Evolutionary conservation across 805 yeast species (phyloP), one percentile per base, ranked within the genome.

Genomic region (Yarrowia sp.): DNA sequence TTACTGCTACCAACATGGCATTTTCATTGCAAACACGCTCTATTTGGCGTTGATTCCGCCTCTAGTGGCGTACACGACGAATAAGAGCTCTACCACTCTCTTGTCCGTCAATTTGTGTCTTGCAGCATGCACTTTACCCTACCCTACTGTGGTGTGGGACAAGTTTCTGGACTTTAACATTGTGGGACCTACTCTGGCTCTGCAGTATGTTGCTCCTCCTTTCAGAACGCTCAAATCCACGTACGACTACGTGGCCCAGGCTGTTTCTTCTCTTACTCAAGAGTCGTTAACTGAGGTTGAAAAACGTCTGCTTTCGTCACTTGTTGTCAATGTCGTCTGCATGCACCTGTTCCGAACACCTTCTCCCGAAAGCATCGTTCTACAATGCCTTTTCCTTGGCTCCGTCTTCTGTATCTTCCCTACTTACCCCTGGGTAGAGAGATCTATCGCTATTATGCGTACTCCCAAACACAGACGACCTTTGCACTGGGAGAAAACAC

Each of bases 351-450:
- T 58, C 32, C 8, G 64, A 43, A 38, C 39, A 22, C 64, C 51
- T n/a, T 35, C 51, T 9, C 43, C 64, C 33, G 64, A 58, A 18
- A 18, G 43, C 15, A 44, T 36, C 32, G 36, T 58, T 11, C 41
- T 58, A 6, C 64, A 58, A 15, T 58, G 64, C n/a, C 51, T 58
- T 17, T 58, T 58, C 15, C 11, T 58, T 43, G 64, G 64, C 51
- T 58, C 64, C 5, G 64, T 58, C 51, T 58, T 58, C 18, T 58
- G 64, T 13, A 58, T 58, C 35, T 58, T 44, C 41, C 64, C 64
- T 13, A 44, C 51, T 7, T 43, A 43, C 28, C 64, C 64, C 28
- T 58, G 64, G 64, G 51, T 58, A 18, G 64, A 58, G 13, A 18
- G 35, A 33, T 58, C 64, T 8, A 58, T 58, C 35, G 64, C 64